phyloP scores from a whole-genome alignment of 352 stramenopile genomes.

The Phytopythium delawarense region DNA sequence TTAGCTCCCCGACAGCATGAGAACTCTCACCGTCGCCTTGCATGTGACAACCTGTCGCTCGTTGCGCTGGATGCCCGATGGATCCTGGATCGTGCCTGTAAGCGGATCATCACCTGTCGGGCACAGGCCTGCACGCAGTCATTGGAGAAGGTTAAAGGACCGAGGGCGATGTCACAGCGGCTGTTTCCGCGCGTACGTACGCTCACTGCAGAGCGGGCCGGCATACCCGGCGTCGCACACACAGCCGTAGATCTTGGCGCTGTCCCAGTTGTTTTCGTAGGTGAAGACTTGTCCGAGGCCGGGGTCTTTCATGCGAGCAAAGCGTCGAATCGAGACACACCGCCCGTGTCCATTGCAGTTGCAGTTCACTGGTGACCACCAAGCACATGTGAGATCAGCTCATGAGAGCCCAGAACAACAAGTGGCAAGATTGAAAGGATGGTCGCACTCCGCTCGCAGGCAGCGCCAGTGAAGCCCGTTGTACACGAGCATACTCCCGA shows the following conservation, averaged over 20 bases:
- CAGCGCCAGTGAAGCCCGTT: slow-evolving; percentile 67
- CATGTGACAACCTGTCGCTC: slow-evolving; percentile 65
- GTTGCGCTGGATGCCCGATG: slow-evolving; percentile 60
- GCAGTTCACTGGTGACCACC: slow-evolving; percentile 44
- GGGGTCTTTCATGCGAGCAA: slow-evolving; percentile 55
- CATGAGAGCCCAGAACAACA: background rate
- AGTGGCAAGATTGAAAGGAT: background rate
- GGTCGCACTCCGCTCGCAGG: slow-evolving; percentile 68
- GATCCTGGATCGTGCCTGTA: slow-evolving; percentile 64
- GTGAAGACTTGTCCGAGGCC: slow-evolving; percentile 37
- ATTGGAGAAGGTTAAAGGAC: background rate
- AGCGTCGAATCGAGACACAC: slow-evolving; percentile 74
- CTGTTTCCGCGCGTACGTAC: slow-evolving; percentile 17
- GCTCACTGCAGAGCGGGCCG: slow-evolving; percentile 65
- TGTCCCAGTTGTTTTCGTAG: slow-evolving; percentile 82
- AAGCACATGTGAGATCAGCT: background rate
- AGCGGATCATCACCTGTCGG: slow-evolving; percentile 84
- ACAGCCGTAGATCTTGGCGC: slow-evolving; percentile 80
- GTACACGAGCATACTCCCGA: slow-evolving; percentile 63
- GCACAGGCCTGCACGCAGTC: slow-evolving; percentile 42
- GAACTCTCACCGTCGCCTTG: slow-evolving; percentile 54
- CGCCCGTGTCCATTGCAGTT: slow-evolving; percentile 72
- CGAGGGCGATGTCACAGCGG: no score
- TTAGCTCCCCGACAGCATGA: slow-evolving; percentile 6
- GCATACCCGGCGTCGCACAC: slow-evolving; percentile 79